Evolutionary conservation across 2,329 filamentous ascomycete genomes (phyloP).

Genomic region (Tolypocladium guangdongense): DNA sequence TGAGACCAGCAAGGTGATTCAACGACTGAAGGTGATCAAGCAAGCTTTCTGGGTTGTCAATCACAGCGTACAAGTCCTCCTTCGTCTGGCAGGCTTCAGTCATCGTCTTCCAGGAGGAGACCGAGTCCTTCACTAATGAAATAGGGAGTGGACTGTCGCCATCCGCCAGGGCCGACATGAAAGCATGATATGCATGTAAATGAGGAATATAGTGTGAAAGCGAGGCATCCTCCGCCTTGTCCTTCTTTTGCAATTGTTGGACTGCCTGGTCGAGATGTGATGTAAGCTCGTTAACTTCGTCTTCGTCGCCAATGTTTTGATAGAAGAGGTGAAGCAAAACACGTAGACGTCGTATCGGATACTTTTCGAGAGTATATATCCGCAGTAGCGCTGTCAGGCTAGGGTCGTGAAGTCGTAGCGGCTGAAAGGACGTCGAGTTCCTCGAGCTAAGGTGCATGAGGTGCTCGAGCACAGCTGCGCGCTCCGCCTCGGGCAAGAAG

Average conservation of each 20-base stretch:
- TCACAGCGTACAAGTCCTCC: constrained; percentile 28
- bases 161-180: constrained; percentile 31
- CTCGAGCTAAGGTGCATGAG: constrained; percentile 40
- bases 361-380: constrained; percentile 36
- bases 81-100: constrained; percentile 25
- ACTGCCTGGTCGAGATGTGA: constrained; percentile 27
- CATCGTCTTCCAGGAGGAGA: constrained; percentile 34
- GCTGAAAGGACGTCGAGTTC: constrained; percentile 19
- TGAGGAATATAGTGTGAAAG: constrained; percentile 36
- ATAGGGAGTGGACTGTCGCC: constrained; percentile 19
- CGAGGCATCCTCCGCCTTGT: constrained; percentile 32
- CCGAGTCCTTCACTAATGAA: constrained; percentile 22
- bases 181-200: constrained; percentile 33
- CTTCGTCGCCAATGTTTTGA: constrained; percentile 34
- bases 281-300: constrained; percentile 26
- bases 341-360: constrained; percentile 42
- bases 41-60: constrained; percentile 40
- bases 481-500: constrained; percentile 38
- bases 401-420: constrained; percentile 31
- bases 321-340: constrained; percentile 38
- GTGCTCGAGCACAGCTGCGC: constrained; percentile 49
- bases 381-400: constrained; percentile 35
- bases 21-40: constrained; percentile 39
- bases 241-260: constrained; percentile 22
- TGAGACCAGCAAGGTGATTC: constrained; percentile 39